Evolutionary conservation across 2,329 filamentous ascomycete genomes (phyloP), one percentile per base, ranked within the genome.

Genomic region (Neonectria faginata): DNA sequence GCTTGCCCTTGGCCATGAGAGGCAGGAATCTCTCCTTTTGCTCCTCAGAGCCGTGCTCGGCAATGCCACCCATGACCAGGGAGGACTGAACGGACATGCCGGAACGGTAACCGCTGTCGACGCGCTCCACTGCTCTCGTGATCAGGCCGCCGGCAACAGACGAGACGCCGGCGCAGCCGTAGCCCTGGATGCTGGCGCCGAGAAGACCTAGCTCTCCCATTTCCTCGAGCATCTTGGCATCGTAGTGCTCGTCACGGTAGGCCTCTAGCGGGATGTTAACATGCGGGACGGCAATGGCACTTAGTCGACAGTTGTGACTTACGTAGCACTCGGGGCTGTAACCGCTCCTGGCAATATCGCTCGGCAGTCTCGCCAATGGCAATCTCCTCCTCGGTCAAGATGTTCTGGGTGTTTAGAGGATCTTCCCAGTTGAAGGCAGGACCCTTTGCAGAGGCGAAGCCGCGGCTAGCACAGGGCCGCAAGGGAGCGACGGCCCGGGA

Each of bases 31-130:
- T 91, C 68, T 97, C 90, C 81, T 97, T 97, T 75, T 93, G 90
- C 80, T 97, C 94, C 74, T 90, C 81, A n/a, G 91, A 89, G 5
- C 94, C 94, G 72, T 94, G 95, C 73, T 97, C 92, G 77, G 94
- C 85, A 73, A 97, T 97, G 27, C 92, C 93, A 22, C 93, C 94
- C 94, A 97, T 97, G 22, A 91, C 92, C n/a, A 97, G 84, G 1
- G 94, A 96, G 65, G 92, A 95, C 79, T 97, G 94, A 20, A 97
- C 94, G 7, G 93, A 97, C 91, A 97, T 97, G 69, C 92, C 94
- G 53, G 93, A 97, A 63, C 94, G 88, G 80, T 97, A 97, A 53
- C 94, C 94, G 65, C 92, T 96, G 77, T 97, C 94, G 29, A 97
- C 92, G 62, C 93, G 88, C 80, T 97, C 94, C 18, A 97, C 93